Evolutionary conservation across 768 basidiomycete genomes (phyloP).

Genomic region (Lactarius quietus): DNA sequence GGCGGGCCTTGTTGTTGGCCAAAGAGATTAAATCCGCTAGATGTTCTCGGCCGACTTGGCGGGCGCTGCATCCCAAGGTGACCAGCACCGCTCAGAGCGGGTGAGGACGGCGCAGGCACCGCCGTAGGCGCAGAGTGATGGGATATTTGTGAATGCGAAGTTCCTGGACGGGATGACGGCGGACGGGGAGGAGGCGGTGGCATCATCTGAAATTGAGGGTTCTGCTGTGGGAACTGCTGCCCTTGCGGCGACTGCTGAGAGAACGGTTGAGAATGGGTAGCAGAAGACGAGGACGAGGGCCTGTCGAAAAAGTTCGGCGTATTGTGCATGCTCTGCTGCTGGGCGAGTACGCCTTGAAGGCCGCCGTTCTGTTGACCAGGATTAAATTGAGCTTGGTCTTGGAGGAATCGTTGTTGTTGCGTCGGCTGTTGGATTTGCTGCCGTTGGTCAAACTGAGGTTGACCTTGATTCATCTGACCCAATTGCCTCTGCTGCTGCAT

Average conservation of each 20-base stretch:
- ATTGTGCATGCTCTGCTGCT: slow-evolving; percentile 23
- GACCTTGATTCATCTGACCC: slow-evolving; percentile 24
- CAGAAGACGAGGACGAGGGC: slow-evolving; percentile 20
- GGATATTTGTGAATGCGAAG: slow-evolving; percentile 24
- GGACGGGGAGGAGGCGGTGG: slow-evolving; percentile 26
- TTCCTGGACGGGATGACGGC: slow-evolving; percentile 25
- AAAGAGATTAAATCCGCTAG: slow-evolving; percentile 27
- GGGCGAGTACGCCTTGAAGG: slow-evolving; percentile 21
- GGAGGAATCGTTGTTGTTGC: slow-evolving; percentile 19
- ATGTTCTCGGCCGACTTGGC: slow-evolving; percentile 31
- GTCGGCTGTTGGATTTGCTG: slow-evolving; percentile 23
- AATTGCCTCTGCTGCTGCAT: slow-evolving; percentile 27
- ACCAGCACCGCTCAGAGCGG: slow-evolving; percentile 13
- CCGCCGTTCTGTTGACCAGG: slow-evolving; percentile 23
- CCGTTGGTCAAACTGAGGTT: slow-evolving; percentile 25
- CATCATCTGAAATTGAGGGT: slow-evolving; percentile 25
- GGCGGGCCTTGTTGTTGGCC: slow-evolving; percentile 23
- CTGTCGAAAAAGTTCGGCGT: slow-evolving; percentile 24
- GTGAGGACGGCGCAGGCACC: slow-evolving; percentile 17
- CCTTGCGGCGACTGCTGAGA: slow-evolving; percentile 22
- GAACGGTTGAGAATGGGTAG: slow-evolving; percentile 21
- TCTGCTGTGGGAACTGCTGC: slow-evolving; percentile 22
- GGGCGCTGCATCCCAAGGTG: slow-evolving; percentile 30
- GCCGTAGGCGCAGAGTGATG: slow-evolving; percentile 17
- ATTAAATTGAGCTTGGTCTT: slow-evolving; percentile 25